These are phyloP conservation scores for Penicillium sclerotigenum DNA, from an alignment of 2,329 filamentous ascomycete genomes.

Conservation along the genomic window DNA sequence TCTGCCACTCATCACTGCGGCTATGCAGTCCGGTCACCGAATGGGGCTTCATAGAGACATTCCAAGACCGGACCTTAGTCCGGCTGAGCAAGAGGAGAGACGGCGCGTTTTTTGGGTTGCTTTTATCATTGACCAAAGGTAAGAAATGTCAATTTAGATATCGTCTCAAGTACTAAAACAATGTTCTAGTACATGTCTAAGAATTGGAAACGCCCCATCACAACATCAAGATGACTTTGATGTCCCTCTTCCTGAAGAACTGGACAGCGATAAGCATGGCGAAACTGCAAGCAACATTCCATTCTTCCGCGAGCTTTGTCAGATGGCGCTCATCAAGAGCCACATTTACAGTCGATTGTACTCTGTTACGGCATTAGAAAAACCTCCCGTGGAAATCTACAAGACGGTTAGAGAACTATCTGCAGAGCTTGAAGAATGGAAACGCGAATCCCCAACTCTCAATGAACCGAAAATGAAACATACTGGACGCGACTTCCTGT, in stretches of 20 bases:
- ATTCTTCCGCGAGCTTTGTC: conserved; percentile 87
- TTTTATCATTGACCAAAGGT: conserved; percentile 68
- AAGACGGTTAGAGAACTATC: conserved; percentile 90
- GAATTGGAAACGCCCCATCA: conserved; percentile 63
- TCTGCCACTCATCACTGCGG: conserved; percentile 81
- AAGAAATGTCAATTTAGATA: conserved; percentile 13
- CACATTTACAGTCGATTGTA: conserved; percentile 88
- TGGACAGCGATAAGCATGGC: conserved; percentile 83
- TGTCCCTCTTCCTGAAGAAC: conserved; percentile 82
- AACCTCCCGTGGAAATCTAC: conserved; percentile 74
- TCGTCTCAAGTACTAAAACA: neutral
- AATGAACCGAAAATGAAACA: conserved; percentile 88
- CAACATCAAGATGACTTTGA: conserved; percentile 82
- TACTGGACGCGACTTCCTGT: conserved; percentile 76
- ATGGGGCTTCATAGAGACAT: conserved; percentile 91
- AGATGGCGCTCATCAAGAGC: conserved; percentile 82
- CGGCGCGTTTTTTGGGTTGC: conserved; percentile 72
- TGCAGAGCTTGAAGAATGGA: conserved; percentile 83
- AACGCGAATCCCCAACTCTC: conserved; percentile 80
- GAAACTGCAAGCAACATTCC: conserved; percentile 82
- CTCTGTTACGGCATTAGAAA: conserved; percentile 79
- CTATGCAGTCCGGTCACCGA: conserved; percentile 81
- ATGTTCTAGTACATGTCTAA: conserved; percentile 56
- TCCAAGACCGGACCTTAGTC: conserved; percentile 81
- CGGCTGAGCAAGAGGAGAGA: conserved; percentile 84